Conservation (phyloP, 495 filamentous ascomycete species). For the Penicillium flavigenum region DNA sequence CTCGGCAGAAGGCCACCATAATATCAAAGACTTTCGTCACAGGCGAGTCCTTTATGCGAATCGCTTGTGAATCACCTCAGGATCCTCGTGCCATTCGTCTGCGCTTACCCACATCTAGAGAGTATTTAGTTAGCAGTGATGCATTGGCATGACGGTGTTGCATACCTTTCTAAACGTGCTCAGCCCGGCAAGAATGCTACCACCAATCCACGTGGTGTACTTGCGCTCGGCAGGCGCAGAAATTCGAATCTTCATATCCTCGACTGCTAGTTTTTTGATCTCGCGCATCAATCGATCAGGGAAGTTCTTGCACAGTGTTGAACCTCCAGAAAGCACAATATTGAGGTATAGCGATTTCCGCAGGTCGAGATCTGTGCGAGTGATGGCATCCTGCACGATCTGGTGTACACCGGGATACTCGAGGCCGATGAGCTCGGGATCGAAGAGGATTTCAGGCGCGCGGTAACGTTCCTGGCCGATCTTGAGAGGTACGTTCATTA, state of each 20-base stretch:
- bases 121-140: slow-evolving; percentile 15
- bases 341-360: slow-evolving; percentile 92
- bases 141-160: slow-evolving; percentile 28
- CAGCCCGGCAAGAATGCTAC: slow-evolving; percentile 93
- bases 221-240: slow-evolving; percentile 96
- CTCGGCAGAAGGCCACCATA: not conserved
- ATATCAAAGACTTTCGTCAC: not conserved
- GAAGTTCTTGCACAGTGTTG: slow-evolving; percentile 89
- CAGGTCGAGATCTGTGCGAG: slow-evolving; percentile 94
- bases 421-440: slow-evolving; percentile 93
- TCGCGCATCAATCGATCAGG: slow-evolving; percentile 91
- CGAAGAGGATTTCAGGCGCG: slow-evolving; percentile 96
- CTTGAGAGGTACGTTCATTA: slow-evolving; percentile 37
- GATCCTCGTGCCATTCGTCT: slow-evolving; percentile 99
- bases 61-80: slow-evolving; percentile 96
- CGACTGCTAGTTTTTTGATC: slow-evolving; percentile 88
- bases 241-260: slow-evolving; percentile 99
- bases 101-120: slow-evolving; percentile 96
- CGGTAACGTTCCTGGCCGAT: slow-evolving; percentile 90
- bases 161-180: slow-evolving; percentile 98
- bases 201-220: slow-evolving; percentile 98
- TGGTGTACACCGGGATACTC: slow-evolving; percentile 98
- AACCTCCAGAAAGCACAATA: slow-evolving; percentile 94
- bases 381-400: slow-evolving; percentile 95
- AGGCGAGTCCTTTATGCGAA: slow-evolving; percentile 60